phyloP scores from a whole-genome alignment of 2,329 filamentous ascomycete genomes.

The Clarireedia monteithiana region DNA sequence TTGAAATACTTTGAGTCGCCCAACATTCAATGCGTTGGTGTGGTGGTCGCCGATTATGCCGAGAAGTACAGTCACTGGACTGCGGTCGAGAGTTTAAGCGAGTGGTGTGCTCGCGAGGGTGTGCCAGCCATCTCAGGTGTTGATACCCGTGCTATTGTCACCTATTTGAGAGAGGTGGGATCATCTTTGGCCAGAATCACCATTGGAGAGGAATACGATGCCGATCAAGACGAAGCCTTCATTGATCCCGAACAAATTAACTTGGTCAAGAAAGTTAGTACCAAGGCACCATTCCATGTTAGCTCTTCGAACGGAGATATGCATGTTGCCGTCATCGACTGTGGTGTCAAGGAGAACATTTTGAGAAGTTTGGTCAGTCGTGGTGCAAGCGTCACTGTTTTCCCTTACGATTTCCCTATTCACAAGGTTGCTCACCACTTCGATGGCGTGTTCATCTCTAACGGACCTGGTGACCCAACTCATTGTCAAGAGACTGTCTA shows the following conservation, averaged over 20 bases:
- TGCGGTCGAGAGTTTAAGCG: constrained; percentile 82
- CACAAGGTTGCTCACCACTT: constrained; percentile 98
- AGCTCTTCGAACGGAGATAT: constrained; percentile 74
- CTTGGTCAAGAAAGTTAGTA: constrained; percentile 91
- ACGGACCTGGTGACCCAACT: constrained; percentile 94
- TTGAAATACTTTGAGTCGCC: constrained; percentile 98
- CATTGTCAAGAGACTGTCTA: constrained; percentile 93
- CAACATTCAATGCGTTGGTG: constrained; percentile 91
- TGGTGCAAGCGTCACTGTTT: constrained; percentile 85
- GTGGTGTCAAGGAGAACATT: constrained; percentile 99
- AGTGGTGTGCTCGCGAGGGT: constrained; percentile 95
- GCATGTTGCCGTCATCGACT: constrained; percentile 93
- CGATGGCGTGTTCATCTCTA: constrained; percentile 98
- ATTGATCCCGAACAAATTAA: constrained; percentile 95
- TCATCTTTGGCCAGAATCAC: constrained; percentile 93
- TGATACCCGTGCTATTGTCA: constrained; percentile 94
- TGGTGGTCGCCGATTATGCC: constrained; percentile 92
- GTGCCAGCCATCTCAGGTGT: constrained; percentile 95
- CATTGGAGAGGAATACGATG: constrained; percentile 95
- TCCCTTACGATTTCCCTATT: constrained; percentile 95
- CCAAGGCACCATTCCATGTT: constrained; percentile 95
- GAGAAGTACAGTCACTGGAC: constrained; percentile 98
- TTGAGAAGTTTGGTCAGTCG: constrained; percentile 87
- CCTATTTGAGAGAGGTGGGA: constrained; percentile 89
- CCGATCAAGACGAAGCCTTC: constrained; percentile 94